Conservation (phyloP, 1,284 basidiomycete genomes). For the Gymnopus androsaceus region DNA sequence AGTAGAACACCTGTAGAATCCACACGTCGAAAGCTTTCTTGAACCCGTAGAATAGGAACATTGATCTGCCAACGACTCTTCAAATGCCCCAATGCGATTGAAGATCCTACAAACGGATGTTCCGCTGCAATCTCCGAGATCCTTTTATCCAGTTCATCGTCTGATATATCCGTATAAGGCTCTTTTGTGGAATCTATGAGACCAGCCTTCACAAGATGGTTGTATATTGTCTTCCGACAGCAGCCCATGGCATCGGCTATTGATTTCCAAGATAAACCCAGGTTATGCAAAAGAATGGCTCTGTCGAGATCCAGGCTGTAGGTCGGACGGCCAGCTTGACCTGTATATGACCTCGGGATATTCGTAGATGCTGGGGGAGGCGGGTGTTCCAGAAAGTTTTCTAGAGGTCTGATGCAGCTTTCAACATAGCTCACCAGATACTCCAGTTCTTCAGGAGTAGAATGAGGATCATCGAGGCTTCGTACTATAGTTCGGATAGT, state of each 20-base stretch:
- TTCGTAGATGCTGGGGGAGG: neutral
- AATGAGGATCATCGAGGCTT: slow-evolving; percentile 10
- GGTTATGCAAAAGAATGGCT: slow-evolving; percentile 13
- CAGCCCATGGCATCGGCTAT: slow-evolving; percentile 18
- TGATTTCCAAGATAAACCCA: slow-evolving; percentile 20
- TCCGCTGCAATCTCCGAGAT: slow-evolving; percentile 13
- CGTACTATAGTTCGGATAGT: slow-evolving; percentile 8
- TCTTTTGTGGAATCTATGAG: slow-evolving; percentile 1
- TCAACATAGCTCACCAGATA: neutral
- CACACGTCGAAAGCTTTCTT: slow-evolving; percentile 11
- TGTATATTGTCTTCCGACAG: slow-evolving; percentile 10
- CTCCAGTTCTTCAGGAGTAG: slow-evolving; percentile 2
- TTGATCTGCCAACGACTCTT: neutral
- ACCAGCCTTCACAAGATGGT: slow-evolving; percentile 16
- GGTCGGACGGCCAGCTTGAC: slow-evolving; percentile 3
- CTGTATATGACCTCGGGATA: slow-evolving; percentile 2
- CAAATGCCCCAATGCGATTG: slow-evolving; percentile 10
- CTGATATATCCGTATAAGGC: slow-evolving; percentile 14
- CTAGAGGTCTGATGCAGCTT: neutral
- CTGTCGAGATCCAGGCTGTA: slow-evolving; percentile 9
- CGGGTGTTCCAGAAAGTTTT: slow-evolving; percentile 8
- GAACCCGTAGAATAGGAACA: slow-evolving; percentile 3
- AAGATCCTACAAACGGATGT: slow-evolving; percentile 18
- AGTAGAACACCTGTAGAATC: slow-evolving; percentile 12
- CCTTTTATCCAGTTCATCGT: slow-evolving; percentile 19